Percentiles rank a stretch among this genome's conserved stretches.
Conservation (phyloP, 176 grass and related monocot species). For the Aegilops umbellulata region DNA sequence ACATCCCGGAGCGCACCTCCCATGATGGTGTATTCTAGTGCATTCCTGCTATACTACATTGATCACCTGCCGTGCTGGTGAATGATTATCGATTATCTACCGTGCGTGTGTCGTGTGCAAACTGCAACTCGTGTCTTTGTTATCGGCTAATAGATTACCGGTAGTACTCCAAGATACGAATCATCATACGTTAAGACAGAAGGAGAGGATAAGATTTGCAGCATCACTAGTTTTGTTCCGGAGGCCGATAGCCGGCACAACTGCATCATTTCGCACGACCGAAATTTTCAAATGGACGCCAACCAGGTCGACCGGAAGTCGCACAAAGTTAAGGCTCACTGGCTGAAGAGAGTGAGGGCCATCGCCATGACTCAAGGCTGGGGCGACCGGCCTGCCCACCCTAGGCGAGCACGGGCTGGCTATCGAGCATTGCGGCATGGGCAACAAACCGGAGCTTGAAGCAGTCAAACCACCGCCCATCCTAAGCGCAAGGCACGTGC, state of each 20-base stretch:
- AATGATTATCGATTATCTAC: not conserved
- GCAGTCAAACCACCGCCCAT: too few species aligned
- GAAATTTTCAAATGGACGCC: not conserved
- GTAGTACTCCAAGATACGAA: not conserved
- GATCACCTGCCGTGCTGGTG: not conserved
- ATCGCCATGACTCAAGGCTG: not conserved
- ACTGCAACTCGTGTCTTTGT: not conserved
- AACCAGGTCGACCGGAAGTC: not conserved
- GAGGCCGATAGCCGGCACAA: not conserved
- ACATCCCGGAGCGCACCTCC: not conserved
- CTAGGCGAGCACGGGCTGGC: not conserved
- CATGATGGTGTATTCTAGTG: not conserved
- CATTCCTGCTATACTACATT: not conserved
- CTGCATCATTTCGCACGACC: not conserved
- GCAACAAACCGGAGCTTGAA: not conserved
- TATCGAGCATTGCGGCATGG: not conserved
- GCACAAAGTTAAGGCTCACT: not conserved
- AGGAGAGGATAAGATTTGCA: not conserved
- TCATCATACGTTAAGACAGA: not conserved
- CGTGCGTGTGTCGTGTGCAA: not conserved
- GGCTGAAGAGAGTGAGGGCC: slow-evolving; percentile 2
- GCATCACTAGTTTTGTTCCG: not conserved
- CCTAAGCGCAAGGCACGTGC: not conserved
- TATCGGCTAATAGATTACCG: not conserved
- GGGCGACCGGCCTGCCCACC: not conserved